phyloP scores from a whole-genome alignment of 1,139 yeast species.

The Groenewaldozyma sp. region DNA sequence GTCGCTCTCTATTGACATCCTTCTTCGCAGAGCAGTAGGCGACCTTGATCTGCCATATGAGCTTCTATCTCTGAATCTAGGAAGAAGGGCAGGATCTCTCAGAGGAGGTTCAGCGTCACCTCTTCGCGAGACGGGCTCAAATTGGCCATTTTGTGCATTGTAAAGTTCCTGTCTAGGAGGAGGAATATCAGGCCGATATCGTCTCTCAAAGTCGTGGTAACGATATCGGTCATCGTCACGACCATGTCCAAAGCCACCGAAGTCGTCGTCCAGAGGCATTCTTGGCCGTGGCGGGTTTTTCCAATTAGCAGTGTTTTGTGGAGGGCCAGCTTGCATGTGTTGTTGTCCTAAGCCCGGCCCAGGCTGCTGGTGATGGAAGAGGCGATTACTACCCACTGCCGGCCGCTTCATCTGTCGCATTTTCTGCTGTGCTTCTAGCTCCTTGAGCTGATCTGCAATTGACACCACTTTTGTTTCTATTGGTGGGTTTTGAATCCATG shows the following conservation, averaged over 20 bases:
- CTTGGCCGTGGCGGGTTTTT: constrained; percentile 2
- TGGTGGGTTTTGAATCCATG: constrained; percentile 17
- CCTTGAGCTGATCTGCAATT: constrained; percentile 23
- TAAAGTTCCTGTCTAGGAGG: constrained; percentile 25
- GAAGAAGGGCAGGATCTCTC: not conserved
- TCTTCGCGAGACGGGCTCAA: constrained; percentile 16
- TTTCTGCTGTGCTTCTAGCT: constrained; percentile 16
- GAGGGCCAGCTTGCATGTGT: constrained; percentile 6
- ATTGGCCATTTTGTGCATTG: constrained; percentile 26
- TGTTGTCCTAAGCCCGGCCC: constrained; percentile 5
- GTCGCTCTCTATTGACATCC: no score
- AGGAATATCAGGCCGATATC: constrained; percentile 23
- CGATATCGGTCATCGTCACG: constrained; percentile 17
- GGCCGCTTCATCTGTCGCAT: constrained; percentile 7
- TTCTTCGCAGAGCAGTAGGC: no score
- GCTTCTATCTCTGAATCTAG: not conserved
- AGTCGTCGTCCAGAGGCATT: constrained; percentile 5
- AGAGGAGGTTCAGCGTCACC: not conserved
- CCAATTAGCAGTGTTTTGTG: constrained; percentile 5
- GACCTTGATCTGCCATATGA: not conserved
- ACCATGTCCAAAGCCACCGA: constrained; percentile 6
- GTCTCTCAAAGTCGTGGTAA: constrained; percentile 23
- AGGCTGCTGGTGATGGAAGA: constrained; percentile 9
- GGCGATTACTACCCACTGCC: not conserved
- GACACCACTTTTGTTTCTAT: constrained; percentile 18